phyloP scores from a whole-genome alignment of 2,329 filamentous ascomycete genomes.

The Bipolaris sorokiniana region DNA sequence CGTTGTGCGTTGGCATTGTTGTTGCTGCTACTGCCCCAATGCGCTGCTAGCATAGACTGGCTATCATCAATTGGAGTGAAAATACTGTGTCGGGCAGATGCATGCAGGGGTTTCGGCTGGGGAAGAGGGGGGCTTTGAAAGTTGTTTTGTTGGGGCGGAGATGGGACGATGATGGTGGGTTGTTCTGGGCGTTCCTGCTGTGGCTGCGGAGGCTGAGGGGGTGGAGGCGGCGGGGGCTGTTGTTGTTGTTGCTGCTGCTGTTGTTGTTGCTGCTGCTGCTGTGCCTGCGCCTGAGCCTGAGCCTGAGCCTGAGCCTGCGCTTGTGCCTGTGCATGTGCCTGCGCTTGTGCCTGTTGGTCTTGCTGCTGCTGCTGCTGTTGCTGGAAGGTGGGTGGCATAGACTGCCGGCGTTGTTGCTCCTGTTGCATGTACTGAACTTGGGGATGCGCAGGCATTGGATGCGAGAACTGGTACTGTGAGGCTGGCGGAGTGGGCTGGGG shows the following conservation, averaged over 20 bases:
- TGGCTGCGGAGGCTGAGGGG: constrained; percentile 75
- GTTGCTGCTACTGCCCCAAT: constrained; percentile 65
- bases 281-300: constrained; percentile 51
- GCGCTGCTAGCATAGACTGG: constrained; percentile 83
- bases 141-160: constrained; percentile 60
- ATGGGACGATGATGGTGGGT: constrained; percentile 49
- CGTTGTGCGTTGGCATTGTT: constrained; percentile 52
- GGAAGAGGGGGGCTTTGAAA: constrained; percentile 61
- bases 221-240: constrained; percentile 71
- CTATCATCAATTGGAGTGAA: constrained; percentile 97
- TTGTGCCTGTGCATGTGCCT: constrained; percentile 71
- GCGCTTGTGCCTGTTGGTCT: constrained; percentile 54
- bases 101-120: constrained; percentile 68
- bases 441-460: constrained; percentile 53
- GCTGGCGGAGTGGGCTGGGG: constrained; percentile 48
- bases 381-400: constrained; percentile 72
- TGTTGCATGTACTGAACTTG: constrained; percentile 73
- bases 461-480: constrained; percentile 54
- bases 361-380: constrained; percentile 67
- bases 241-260: constrained; percentile 76
- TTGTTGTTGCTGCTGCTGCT: constrained; percentile 65
- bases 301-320: constrained; percentile 7
- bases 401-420: constrained; percentile 75
- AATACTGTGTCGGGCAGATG: constrained; percentile 81
- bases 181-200: constrained; percentile 64